Evolutionary conservation across 2,329 filamentous ascomycete genomes (phyloP).

Genomic region (Aspergillus carbonarius): DNA sequence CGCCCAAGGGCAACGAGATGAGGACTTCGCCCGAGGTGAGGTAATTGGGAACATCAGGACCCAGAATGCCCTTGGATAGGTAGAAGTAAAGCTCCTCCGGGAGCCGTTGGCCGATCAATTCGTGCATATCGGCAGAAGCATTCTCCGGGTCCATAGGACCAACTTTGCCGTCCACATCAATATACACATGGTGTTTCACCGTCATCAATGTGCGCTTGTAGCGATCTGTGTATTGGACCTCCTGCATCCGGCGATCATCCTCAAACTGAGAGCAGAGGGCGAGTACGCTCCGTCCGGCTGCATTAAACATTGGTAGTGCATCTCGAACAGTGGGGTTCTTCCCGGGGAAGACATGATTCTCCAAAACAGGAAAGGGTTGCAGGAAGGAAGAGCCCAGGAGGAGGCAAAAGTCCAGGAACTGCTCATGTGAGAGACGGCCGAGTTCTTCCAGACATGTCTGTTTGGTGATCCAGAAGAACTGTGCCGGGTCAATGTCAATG

Average conservation of each 20-base stretch:
- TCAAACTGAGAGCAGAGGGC: conserved; percentile 74
- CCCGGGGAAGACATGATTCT: conserved; percentile 58
- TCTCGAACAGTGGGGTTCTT: conserved; percentile 65
- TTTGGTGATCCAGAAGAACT: conserved; percentile 65
- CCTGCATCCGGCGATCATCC: conserved; percentile 71
- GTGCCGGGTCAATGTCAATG: conserved; percentile 57
- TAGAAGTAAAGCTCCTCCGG: conserved; percentile 91
- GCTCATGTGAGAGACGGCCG: conserved; percentile 62
- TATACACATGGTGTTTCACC: conserved; percentile 82
- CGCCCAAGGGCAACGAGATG: conserved; percentile 81
- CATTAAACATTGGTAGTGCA: conserved; percentile 73
- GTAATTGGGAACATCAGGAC: conserved; percentile 75
- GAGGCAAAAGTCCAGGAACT: conserved; percentile 80
- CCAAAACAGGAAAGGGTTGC: conserved; percentile 73
- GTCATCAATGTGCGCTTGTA: conserved; percentile 84
- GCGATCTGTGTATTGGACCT: conserved; percentile 76
- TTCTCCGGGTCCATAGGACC: conserved; percentile 70
- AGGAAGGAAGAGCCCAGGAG: conserved; percentile 82
- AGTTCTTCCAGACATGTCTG: conserved; percentile 69
- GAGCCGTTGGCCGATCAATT: conserved; percentile 85
- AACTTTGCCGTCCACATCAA: conserved; percentile 74
- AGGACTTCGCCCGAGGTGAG: conserved; percentile 76
- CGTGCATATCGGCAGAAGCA: conserved; percentile 79
- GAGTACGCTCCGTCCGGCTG: conserved; percentile 65
- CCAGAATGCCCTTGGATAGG: conserved; percentile 77